These are phyloP conservation scores for Diaporthe humulicola DNA, from an alignment of 2,329 filamentous ascomycete genomes.

Conservation along the genomic window DNA sequence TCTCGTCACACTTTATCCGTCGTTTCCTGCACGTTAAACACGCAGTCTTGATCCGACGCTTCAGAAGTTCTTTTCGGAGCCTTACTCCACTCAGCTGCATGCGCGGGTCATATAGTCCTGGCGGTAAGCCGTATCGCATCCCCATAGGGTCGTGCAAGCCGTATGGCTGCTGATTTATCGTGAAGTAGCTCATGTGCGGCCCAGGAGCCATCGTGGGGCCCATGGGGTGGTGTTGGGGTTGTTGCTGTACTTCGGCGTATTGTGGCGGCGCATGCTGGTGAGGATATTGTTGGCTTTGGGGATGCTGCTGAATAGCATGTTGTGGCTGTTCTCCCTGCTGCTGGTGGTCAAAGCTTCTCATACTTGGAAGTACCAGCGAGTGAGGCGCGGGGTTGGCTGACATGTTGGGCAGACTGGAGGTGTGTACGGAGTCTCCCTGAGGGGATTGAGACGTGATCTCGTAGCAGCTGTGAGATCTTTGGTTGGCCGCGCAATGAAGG, in stretches of 20 bases:
- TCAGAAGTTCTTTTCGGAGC: constrained; percentile 73
- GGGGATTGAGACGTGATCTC: too few relatives aligned
- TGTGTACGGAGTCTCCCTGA: too few relatives aligned
- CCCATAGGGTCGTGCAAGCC: constrained; percentile 59
- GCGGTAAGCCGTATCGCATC: constrained; percentile 61
- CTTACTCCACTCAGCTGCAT: constrained; percentile 61
- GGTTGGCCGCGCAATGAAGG: too few relatives aligned
- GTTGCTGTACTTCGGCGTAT: constrained; percentile 9
- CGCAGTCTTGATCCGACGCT: constrained; percentile 73
- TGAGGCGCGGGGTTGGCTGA: too few relatives aligned
- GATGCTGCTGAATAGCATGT: constrained; percentile 25
- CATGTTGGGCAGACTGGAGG: too few relatives aligned
- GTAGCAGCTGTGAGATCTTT: too few relatives aligned
- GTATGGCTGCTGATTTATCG: constrained; percentile 56
- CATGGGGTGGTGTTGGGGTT: constrained; percentile 47
- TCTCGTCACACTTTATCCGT: constrained; percentile 90
- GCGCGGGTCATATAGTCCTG: constrained; percentile 59
- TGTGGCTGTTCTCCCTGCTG: too few relatives aligned
- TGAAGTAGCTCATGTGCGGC: constrained; percentile 60
- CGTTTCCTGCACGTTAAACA: constrained; percentile 73
- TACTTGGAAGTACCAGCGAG: constrained; percentile 44
- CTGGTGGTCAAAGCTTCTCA: constrained; percentile 45
- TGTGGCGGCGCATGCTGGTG: constrained; percentile 36
- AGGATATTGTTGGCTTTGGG: constrained; percentile 35
- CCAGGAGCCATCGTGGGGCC: constrained; percentile 53